phyloP scores from a whole-genome alignment of 306 rosid species.

The Vigna trinervia region DNA sequence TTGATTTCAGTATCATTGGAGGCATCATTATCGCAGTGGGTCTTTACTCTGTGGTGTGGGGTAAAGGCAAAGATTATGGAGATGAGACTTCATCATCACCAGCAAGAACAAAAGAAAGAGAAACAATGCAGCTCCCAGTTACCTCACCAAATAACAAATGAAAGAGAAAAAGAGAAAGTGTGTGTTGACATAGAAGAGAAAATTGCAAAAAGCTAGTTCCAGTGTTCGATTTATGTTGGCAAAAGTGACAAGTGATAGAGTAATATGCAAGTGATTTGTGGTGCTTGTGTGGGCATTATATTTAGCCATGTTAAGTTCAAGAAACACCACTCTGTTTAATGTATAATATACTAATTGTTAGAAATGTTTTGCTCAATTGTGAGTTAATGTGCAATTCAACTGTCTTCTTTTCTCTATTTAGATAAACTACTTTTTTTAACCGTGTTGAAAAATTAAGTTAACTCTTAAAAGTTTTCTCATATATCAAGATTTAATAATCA shows the following conservation, averaged over 20 bases:
- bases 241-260: not conserved
- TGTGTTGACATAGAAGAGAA: not conserved
- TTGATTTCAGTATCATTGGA: constrained; percentile 59
- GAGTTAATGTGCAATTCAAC: too few species aligned
- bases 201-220: not conserved
- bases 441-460: too few species aligned
- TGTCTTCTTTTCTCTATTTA: not conserved
- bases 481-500: too few species aligned
- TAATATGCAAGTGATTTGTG: not conserved
- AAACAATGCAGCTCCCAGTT: constrained; percentile 40
- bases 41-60: constrained; percentile 81
- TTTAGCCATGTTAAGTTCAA: constrained; percentile 26
- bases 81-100: not conserved
- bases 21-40: constrained; percentile 68
- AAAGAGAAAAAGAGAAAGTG: not conserved
- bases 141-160: constrained; percentile 33
- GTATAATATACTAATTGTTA: not conserved
- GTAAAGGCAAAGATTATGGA: constrained; percentile 65
- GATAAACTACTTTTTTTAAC: too few species aligned
- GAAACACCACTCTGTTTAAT: not conserved
- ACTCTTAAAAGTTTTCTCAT: too few species aligned
- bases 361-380: not conserved
- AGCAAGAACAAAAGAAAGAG: constrained; percentile 30
- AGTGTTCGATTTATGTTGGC: not conserved
- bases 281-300: constrained; percentile 27